Conservation (phyloP, 106 monocot species). For the Xerophyta viscosa region DNA sequence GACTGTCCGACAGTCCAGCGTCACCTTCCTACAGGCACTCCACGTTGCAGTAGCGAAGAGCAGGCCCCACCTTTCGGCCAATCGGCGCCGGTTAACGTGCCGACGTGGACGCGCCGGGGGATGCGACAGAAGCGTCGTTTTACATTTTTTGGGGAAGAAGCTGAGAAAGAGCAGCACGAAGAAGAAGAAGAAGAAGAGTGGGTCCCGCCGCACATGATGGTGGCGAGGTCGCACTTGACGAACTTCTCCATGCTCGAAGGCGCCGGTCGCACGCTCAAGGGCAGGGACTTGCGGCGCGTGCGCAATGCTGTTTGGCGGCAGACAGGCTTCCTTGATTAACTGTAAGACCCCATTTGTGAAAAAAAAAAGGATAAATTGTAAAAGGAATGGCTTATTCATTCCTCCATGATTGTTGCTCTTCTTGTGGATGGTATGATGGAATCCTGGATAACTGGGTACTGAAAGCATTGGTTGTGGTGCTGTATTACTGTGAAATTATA, state of each 20-base stretch:
- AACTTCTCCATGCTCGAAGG: slow-evolving; percentile 80
- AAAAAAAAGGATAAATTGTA: not conserved
- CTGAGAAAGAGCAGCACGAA: no score
- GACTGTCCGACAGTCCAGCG: slow-evolving; percentile 5
- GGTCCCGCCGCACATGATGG: slow-evolving; percentile 82
- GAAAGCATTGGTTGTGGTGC: slow-evolving; percentile 4
- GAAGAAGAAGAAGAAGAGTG: slow-evolving; percentile 41
- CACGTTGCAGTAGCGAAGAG: slow-evolving; percentile 14
- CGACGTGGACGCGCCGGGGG: slow-evolving; percentile 29
- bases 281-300: slow-evolving; percentile 66
- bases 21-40: slow-evolving; percentile 8
- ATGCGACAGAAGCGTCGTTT: no score
- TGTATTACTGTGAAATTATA: not conserved
- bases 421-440: no score
- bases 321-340: slow-evolving; percentile 66
- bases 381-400: not conserved
- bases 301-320: slow-evolving; percentile 63
- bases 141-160: no score
- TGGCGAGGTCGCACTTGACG: slow-evolving; percentile 51
- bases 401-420: no score
- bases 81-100: slow-evolving; percentile 71
- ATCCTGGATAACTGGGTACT: no score
- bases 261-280: slow-evolving; percentile 82
- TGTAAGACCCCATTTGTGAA: not conserved
- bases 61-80: slow-evolving; percentile 8